phyloP scores from a whole-genome alignment of 2,329 filamentous ascomycete species.

The Venturia oleaginea region DNA sequence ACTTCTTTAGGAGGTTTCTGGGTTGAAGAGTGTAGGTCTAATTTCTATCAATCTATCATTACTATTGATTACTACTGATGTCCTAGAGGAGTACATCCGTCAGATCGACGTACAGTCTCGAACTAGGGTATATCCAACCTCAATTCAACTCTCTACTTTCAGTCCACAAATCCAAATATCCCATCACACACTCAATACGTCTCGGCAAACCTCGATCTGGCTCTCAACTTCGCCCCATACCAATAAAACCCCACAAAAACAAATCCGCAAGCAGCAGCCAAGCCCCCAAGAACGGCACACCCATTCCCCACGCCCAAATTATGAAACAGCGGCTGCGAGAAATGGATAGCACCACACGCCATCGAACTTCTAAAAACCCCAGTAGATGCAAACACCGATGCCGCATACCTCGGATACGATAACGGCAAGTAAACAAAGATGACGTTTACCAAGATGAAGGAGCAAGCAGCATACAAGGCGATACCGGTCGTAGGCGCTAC shows the following conservation, averaged over 20 bases:
- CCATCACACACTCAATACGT: slow-evolving; percentile 1
- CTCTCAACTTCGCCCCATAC: slow-evolving; percentile 6
- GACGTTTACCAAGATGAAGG: slow-evolving; percentile 12
- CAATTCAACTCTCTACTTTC: too few relatives aligned
- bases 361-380: slow-evolving; percentile 12
- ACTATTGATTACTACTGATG: too few relatives aligned
- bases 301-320: slow-evolving; percentile 13
- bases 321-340: slow-evolving; percentile 12
- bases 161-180: too few relatives aligned
- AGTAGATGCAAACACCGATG: slow-evolving; percentile 6
- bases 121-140: neutral
- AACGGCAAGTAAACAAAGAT: slow-evolving; percentile 10
- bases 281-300: slow-evolving; percentile 7
- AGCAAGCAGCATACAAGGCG: slow-evolving; percentile 2
- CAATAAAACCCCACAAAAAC: slow-evolving; percentile 9
- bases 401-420: slow-evolving; percentile 8
- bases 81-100: neutral
- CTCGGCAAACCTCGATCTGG: slow-evolving; percentile 11
- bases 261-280: slow-evolving; percentile 8
- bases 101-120: neutral
- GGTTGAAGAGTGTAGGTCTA: too few relatives aligned
- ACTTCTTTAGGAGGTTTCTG: too few relatives aligned
- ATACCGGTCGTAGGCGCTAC: slow-evolving; percentile 12
- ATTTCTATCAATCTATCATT: too few relatives aligned
- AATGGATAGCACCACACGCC: slow-evolving; percentile 13